Percentiles rank a stretch among this genome's conserved stretches.
These are phyloP conservation scores for Colletotrichum sp. DNA, from an alignment of 2,329 filamentous ascomycete species.

Conservation along the genomic window DNA sequence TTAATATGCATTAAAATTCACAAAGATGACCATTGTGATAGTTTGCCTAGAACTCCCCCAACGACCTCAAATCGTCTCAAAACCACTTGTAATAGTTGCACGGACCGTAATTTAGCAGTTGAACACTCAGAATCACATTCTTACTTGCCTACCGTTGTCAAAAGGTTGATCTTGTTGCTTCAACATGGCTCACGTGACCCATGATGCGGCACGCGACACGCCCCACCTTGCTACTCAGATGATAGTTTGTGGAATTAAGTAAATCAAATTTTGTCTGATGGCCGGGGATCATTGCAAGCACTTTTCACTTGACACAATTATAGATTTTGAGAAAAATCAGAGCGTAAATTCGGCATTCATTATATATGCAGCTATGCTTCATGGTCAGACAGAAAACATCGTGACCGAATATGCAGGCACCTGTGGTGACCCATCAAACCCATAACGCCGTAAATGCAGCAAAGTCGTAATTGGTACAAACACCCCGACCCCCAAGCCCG, in stretches of 20 bases:
- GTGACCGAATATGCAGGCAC: neutral
- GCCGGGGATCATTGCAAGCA: no score
- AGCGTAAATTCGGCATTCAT: neutral
- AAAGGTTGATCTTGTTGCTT: neutral
- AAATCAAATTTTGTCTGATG: no score
- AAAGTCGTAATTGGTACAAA: neutral
- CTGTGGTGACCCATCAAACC: neutral
- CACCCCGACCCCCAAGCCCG: neutral
- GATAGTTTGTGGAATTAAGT: accelerated
- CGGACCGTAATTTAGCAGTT: accelerated
- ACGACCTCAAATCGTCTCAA: accelerated
- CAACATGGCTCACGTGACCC: neutral
- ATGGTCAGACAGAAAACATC: neutral
- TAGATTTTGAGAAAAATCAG: neutral
- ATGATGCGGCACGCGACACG: neutral
- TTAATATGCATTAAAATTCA: no score
- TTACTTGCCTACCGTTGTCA: neutral
- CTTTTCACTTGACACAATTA: accelerated
- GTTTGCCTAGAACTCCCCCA: neutral
- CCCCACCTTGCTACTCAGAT: neutral
- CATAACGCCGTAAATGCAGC: neutral
- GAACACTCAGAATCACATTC: neutral
- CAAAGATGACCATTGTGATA: neutral
- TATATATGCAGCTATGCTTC: neutral
- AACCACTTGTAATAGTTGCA: accelerated